Conservation (phyloP, 352 stramenopile species). For the Globisporangium canariense region DNA sequence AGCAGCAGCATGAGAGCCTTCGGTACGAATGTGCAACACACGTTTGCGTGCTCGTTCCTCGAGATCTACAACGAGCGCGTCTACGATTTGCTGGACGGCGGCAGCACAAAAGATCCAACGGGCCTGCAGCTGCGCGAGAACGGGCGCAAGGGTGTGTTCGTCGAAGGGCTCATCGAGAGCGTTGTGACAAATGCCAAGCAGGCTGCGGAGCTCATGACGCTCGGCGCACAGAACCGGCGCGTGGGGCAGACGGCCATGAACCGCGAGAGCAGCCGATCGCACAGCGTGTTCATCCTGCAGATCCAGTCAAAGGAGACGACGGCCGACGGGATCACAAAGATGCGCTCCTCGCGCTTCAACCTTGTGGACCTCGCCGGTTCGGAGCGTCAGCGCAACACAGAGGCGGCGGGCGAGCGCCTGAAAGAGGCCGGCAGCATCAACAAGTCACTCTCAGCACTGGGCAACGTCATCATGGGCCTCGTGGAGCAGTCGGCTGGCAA, state of each 20-base stretch:
- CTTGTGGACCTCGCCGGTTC: conserved; percentile 98
- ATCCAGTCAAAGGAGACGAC: conserved; percentile 66
- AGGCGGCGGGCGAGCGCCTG: conserved; percentile 91
- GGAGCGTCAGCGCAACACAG: conserved; percentile 95
- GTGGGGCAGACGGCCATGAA: conserved; percentile 87
- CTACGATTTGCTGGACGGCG: conserved; percentile 87
- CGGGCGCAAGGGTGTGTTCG: conserved; percentile 67
- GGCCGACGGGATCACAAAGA: conserved; percentile 57
- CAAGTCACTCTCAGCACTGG: conserved; percentile 93
- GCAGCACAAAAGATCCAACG: conserved; percentile 44
- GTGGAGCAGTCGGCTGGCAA: conserved; percentile 78
- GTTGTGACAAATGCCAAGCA: conserved; percentile 63
- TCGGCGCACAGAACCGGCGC: conserved; percentile 69
- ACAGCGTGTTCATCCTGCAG: conserved; percentile 84
- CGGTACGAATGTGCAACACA: conserved; percentile 48
- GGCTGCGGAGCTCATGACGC: conserved; percentile 70
- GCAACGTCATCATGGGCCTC: conserved; percentile 93
- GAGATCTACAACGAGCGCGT: conserved; percentile 96
- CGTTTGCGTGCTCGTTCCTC: conserved; percentile 86
- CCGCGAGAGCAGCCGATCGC: conserved; percentile 76
- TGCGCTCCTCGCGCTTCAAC: conserved; percentile 91
- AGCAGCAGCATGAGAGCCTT: conserved; percentile 1
- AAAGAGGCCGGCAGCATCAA: conserved; percentile 98
- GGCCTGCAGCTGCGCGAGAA: conserved; percentile 73
- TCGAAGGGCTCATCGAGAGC: conserved; percentile 75